Evolutionary conservation across 306 rosid genomes (phyloP).

Genomic region (Sindora glabra): DNA sequence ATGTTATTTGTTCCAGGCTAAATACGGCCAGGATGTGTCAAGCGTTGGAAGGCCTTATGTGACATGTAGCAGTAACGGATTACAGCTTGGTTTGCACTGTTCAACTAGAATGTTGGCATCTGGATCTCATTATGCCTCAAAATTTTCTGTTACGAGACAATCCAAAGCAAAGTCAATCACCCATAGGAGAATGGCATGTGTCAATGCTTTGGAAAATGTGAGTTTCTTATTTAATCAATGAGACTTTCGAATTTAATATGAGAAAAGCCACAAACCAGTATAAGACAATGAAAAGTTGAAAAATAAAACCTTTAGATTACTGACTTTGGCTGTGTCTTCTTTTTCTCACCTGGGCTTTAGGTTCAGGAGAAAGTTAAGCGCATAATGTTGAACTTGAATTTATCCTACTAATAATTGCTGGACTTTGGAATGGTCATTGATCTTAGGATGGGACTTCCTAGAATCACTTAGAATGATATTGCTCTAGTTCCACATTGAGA

Average conservation of each 20-base stretch:
- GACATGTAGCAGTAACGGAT: neutral
- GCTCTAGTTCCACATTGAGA: neutral
- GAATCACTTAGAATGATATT: neutral
- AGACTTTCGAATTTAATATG: neutral
- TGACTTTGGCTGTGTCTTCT: neutral
- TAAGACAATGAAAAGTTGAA: neutral
- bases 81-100: conserved; percentile 13
- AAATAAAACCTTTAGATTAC: neutral
- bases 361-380: neutral
- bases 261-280: neutral
- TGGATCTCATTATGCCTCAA: conserved; percentile 25
- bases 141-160: conserved; percentile 15
- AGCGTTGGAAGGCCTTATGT: conserved; percentile 19
- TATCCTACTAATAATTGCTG: neutral
- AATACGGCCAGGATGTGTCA: conserved; percentile 8
- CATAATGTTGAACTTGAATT: neutral
- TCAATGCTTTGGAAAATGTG: conserved; percentile 36
- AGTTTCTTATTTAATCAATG: conserved; percentile 5
- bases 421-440: neutral
- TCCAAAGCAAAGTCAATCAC: conserved; percentile 22
- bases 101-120: conserved; percentile 20
- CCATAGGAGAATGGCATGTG: conserved; percentile 34
- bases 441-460: neutral
- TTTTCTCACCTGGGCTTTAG: neutral
- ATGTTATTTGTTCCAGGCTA: conserved; percentile 27